Evolutionary conservation across 78 protist genomes (phyloP).

Genomic region (Emiliania huxleyi): DNA sequence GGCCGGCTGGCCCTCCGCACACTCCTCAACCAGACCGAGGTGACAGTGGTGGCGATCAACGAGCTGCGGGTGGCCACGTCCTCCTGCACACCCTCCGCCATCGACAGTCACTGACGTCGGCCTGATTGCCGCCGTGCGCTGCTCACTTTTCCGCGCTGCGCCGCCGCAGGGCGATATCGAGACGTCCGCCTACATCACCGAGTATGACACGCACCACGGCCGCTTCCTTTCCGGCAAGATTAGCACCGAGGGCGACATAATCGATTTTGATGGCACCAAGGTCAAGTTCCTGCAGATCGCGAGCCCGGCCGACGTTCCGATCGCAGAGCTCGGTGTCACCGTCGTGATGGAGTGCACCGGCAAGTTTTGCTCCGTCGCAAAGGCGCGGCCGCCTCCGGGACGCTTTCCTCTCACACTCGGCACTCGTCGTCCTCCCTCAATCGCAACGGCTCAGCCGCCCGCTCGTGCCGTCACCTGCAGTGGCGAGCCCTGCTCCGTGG

Average conservation of each 20-base stretch:
- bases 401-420: too few species aligned
- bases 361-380: not conserved
- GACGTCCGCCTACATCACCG: not conserved
- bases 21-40: too few species aligned
- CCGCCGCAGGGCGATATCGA: not conserved
- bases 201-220: not conserved
- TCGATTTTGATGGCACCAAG: not conserved
- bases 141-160: too few species aligned
- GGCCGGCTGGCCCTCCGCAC: too few species aligned
- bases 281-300: not conserved
- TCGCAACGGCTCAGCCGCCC: not conserved
- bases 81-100: too few species aligned
- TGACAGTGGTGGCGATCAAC: too few species aligned
- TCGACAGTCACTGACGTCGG: too few species aligned
- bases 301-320: not conserved
- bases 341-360: not conserved
- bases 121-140: too few species aligned
- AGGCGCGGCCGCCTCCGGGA: too few species aligned
- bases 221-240: not conserved
- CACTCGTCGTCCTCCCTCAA: too few species aligned
- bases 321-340: not conserved
- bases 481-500: not conserved
- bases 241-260: not conserved
- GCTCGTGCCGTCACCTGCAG: conserved; percentile 27
- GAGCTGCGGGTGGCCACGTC: too few species aligned